Base-by-base conservation (phyloP, 2,329 filamentous ascomycete genomes). In the Drechslerella stenobrocha region DNA sequence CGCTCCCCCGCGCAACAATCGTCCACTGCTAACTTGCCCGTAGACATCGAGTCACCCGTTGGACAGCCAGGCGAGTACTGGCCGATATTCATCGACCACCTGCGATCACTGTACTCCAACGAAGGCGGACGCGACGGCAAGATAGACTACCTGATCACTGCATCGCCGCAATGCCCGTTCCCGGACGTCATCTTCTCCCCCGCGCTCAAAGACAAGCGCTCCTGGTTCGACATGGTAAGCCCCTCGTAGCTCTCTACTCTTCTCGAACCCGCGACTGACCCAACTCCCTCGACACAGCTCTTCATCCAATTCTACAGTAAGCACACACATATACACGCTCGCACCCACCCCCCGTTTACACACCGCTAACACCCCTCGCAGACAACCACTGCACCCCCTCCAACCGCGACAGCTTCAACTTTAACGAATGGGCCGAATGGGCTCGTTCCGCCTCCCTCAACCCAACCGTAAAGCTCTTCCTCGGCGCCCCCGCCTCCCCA, bases 91-190 rank as follows among this genome's bases (percentile, higher is more conserved):
- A 69, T 69, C 26, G 56, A 63, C 28, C 53, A 42, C n/a, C 32
- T 67, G 4, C 59, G 45, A 23, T 50, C 42, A 3, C 32, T 63
- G 5, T 61, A 69, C 30, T 37, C 50, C 37, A 52, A n/a, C 20
- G 13, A 52, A 18, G 11, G 15, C 1, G 55, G 77, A 20, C 79
- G 80, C 20, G 76, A 73, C 0, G 78, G 77, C 70, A 84, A 82
- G 75, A 75, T 75, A 20, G 52, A 63, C 32, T 87, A 80, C 75
- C 83, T 81, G 75, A 76, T 89, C 23, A 83, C 82, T 1, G 84
- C 83, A 0, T 85, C 85, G 9, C 86, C 86, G 0, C 86, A 87
- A 76, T 90, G 84, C 72, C 79, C 80, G 0, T 87, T 82, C 73
- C 85, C 86, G 1, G 85, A 88, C 71, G 40, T 57, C 15, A 60